These are phyloP conservation scores for Cryomyces minteri DNA, from an alignment of 495 filamentous ascomycete species.

Conservation along the genomic window DNA sequence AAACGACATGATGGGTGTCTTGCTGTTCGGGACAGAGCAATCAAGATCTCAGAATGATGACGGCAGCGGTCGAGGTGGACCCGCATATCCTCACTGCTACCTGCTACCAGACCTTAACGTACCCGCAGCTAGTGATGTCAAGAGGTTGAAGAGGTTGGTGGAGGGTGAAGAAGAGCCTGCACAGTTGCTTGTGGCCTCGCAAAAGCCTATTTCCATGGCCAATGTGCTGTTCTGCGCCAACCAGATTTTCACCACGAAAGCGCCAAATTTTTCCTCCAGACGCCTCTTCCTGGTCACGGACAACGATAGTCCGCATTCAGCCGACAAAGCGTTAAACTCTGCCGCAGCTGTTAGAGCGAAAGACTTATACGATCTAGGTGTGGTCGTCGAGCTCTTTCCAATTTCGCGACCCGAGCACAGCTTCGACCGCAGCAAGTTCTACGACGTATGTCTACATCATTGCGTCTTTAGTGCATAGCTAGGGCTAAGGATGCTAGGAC, in stretches of 20 bases:
- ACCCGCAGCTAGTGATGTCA: constrained; percentile 74
- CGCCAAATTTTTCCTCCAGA: constrained; percentile 82
- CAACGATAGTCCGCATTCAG: constrained; percentile 69
- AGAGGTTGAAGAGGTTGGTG: constrained; percentile 49
- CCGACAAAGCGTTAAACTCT: constrained; percentile 49
- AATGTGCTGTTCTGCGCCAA: constrained; percentile 90
- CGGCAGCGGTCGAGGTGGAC: constrained; percentile 30
- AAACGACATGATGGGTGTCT: constrained; percentile 90
- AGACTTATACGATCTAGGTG: constrained; percentile 88
- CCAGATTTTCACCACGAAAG: constrained; percentile 89
- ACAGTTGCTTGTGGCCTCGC: constrained; percentile 44
- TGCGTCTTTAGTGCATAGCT: constrained; percentile 45
- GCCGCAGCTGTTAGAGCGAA: constrained; percentile 74
- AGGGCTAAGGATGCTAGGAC: constrained; percentile 27
- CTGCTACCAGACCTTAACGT: constrained; percentile 78
- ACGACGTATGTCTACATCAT: constrained; percentile 42
- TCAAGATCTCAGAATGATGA: constrained; percentile 61
- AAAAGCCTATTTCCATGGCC: constrained; percentile 60
- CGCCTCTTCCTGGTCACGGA: constrained; percentile 92
- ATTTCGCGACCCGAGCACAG: constrained; percentile 55
- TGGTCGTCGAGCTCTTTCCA: constrained; percentile 85
- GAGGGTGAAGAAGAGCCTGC: constrained; percentile 54
- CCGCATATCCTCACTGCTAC: constrained; percentile 81
- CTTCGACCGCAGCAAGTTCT: constrained; percentile 79
- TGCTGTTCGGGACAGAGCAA: constrained; percentile 83